Conservation (phyloP, 768 basidiomycete species). For the Candolleomyces aberdarensis region DNA sequence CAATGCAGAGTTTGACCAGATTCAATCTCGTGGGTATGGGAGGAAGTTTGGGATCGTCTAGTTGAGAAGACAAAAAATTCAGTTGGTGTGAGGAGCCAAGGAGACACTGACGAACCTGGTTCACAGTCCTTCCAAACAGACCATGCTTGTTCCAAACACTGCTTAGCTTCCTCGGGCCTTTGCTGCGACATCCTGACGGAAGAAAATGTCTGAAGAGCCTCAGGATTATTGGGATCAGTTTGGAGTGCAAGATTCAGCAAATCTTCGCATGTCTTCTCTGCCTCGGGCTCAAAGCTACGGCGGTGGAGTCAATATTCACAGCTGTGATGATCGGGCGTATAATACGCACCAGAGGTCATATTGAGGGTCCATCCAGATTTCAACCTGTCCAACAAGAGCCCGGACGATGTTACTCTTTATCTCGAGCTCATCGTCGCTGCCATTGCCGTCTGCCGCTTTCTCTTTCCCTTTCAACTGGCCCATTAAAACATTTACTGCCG, state of each 20-base stretch:
- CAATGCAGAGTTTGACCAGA: slow-evolving; percentile 80
- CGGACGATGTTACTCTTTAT: slow-evolving; percentile 67
- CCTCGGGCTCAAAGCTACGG: slow-evolving; percentile 75
- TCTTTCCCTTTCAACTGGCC: slow-evolving; percentile 76
- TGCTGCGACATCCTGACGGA: slow-evolving; percentile 89
- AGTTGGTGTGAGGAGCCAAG: neutral
- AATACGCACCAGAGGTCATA: slow-evolving; percentile 77
- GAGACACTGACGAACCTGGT: slow-evolving; percentile 23
- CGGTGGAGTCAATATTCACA: neutral
- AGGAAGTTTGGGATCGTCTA: slow-evolving; percentile 68
- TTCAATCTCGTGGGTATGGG: slow-evolving; percentile 68
- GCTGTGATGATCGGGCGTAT: neutral
- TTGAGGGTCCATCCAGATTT: slow-evolving; percentile 93
- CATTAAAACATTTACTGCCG: slow-evolving; percentile 70
- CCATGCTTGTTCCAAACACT: slow-evolving; percentile 67
- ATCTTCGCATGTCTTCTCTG: slow-evolving; percentile 78
- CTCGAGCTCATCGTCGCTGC: slow-evolving; percentile 52
- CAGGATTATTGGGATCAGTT: slow-evolving; percentile 70
- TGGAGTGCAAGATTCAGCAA: slow-evolving; percentile 71
- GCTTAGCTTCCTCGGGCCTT: slow-evolving; percentile 76
- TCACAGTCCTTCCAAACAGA: slow-evolving; percentile 68
- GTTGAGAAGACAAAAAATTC: neutral
- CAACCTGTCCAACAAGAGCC: slow-evolving; percentile 84
- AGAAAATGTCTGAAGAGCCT: slow-evolving; percentile 76
- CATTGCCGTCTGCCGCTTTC: slow-evolving; percentile 37